These are phyloP conservation scores for Yamadazyma akitaensis DNA, from an alignment of 805 yeast genomes.

Conservation along the genomic window DNA sequence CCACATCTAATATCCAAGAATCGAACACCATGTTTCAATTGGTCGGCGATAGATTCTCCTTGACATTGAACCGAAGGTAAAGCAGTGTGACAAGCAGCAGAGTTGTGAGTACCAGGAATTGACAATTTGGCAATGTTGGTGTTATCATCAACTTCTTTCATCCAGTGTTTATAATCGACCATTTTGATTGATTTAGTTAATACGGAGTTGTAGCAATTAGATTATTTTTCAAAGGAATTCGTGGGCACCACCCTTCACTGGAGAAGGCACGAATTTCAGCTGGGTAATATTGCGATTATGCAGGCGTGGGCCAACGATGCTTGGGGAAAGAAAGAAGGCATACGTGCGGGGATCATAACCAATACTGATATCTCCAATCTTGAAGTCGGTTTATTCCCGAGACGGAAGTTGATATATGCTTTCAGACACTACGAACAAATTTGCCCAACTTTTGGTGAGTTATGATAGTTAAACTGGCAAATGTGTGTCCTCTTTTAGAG, in stretches of 20 bases:
- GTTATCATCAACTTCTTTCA: conserved; percentile 50
- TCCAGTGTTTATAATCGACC: conserved; percentile 51
- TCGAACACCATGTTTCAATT: conserved; percentile 70
- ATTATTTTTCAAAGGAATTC: neutral
- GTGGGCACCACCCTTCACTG: conserved; percentile 4
- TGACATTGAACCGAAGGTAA: conserved; percentile 79
- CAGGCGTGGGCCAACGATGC: neutral
- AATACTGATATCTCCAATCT: neutral
- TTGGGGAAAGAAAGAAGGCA: neutral
- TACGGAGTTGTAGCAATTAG: neutral
- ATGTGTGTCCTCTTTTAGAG: no score
- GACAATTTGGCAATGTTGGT: conserved; percentile 51
- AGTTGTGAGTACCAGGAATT: conserved; percentile 83
- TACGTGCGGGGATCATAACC: neutral
- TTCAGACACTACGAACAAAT: no score
- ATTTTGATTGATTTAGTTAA: conserved; percentile 15
- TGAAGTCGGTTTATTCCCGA: no score
- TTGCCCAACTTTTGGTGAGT: no score
- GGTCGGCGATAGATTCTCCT: conserved; percentile 55
- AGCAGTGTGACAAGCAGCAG: conserved; percentile 69
- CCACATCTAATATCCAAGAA: conserved; percentile 69
- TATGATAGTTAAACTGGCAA: no score
- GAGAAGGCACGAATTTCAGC: conserved; percentile 6
- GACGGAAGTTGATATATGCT: no score
- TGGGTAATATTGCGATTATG: neutral